Percentiles rank a stretch among this genome's conserved stretches.
phyloP scores from a whole-genome alignment of 2,329 filamentous ascomycete genomes.

The Colletotrichum cereale region DNA sequence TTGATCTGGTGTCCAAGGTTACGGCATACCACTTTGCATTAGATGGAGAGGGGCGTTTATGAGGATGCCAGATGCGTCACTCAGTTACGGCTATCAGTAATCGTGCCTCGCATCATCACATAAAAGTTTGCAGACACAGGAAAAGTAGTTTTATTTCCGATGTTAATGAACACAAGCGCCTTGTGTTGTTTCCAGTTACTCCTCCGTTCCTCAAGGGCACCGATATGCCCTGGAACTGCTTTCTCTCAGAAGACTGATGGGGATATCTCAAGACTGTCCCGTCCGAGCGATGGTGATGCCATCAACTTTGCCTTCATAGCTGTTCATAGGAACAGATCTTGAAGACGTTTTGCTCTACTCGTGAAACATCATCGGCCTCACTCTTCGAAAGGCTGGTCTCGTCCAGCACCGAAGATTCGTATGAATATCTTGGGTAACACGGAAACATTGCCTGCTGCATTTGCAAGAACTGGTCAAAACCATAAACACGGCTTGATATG shows the following conservation, averaged over 20 bases:
- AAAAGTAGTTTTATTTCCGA: slow-evolving; percentile 5
- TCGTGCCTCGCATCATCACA: slow-evolving; percentile 2
- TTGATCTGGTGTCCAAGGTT: slow-evolving; percentile 22
- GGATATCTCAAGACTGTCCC: too few relatives aligned
- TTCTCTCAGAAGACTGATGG: too few relatives aligned
- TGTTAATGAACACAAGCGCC: neutral
- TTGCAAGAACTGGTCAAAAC: neutral
- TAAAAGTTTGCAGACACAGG: neutral
- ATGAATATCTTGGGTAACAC: neutral
- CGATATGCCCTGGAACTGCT: too few relatives aligned
- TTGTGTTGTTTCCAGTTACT: neutral
- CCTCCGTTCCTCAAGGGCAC: neutral
- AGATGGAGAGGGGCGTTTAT: slow-evolving; percentile 33
- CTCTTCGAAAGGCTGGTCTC: neutral
- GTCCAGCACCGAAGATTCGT: too few relatives aligned
- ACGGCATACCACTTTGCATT: slow-evolving; percentile 39
- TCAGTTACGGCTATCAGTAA: slow-evolving; percentile 9
- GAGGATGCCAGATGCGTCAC: slow-evolving; percentile 15
- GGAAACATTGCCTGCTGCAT: neutral
- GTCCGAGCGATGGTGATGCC: too few relatives aligned
- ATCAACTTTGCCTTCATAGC: too few relatives aligned
- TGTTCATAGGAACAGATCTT: too few relatives aligned
- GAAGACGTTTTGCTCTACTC: too few relatives aligned
- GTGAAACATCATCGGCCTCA: too few relatives aligned
- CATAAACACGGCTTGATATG: neutral